A percentile compares a stretch with the other conserved stretches of the same genome.
Evolutionary conservation across 352 stramenopile species (phyloP).

Genomic region (Globisporangium paroecandrum): DNA sequence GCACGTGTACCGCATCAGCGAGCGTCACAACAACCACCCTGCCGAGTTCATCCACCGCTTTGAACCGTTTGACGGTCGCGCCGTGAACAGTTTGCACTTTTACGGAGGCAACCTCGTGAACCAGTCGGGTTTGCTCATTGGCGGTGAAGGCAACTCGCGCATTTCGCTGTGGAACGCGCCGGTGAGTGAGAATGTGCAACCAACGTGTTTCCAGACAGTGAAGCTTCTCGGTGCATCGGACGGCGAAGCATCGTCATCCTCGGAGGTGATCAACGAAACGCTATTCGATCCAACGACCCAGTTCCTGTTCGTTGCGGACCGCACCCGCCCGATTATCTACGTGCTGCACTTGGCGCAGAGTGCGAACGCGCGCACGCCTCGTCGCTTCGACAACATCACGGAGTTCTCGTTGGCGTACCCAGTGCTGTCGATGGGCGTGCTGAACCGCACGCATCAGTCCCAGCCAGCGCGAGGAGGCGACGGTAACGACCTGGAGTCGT

Average conservation of each 20-base stretch:
- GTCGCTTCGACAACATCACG: slow-evolving; percentile 76
- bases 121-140: slow-evolving; percentile 54
- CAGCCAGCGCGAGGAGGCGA: slow-evolving; percentile 34
- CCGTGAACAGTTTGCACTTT: slow-evolving; percentile 72
- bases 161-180: slow-evolving; percentile 59
- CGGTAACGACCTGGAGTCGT: slow-evolving; percentile 23
- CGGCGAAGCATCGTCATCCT: slow-evolving; percentile 19
- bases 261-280: slow-evolving; percentile 44
- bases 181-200: slow-evolving; percentile 49
- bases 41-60: slow-evolving; percentile 76
- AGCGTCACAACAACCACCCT: slow-evolving; percentile 38
- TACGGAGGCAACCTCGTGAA: slow-evolving; percentile 46
- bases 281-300: slow-evolving; percentile 68
- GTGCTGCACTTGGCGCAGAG: slow-evolving; percentile 57
- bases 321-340: slow-evolving; percentile 55
- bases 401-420: slow-evolving; percentile 79
- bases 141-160: slow-evolving; percentile 62
- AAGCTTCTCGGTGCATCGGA: slow-evolving; percentile 32
- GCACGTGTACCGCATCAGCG: slow-evolving; percentile 70
- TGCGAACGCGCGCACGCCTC: slow-evolving; percentile 30
- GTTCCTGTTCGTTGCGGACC: slow-evolving; percentile 80
- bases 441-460: slow-evolving; percentile 42
- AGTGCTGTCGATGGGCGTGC: slow-evolving; percentile 67
- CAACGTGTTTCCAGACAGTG: slow-evolving; percentile 64
- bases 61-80: slow-evolving; percentile 66